Base-by-base conservation (phyloP, 2,329 filamentous ascomycete species). In the Colletotrichum tabaci region DNA sequence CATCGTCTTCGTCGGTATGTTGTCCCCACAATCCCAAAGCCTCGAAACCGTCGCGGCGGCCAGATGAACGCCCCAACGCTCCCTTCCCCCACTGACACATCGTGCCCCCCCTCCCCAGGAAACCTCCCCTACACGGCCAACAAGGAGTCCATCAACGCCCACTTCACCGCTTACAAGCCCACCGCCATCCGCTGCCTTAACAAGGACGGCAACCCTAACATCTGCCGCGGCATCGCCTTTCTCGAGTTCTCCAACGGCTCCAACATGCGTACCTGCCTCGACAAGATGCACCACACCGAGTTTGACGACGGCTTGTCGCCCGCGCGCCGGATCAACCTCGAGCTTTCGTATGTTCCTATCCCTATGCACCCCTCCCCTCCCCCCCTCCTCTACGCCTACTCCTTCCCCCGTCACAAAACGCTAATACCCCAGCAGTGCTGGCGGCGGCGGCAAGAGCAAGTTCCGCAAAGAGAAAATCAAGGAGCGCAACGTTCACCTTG, bases 81-180 rank as follows among this genome's bases (percentile, higher is more conserved):
- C 61, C 47, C 67, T 12, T 65, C 56, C 66, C 74, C 71, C 80
- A 60, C 66, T 68, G 69, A 73, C 57, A 77, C 46, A 75, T 77
- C 77, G 83, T 81, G 71, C 76, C 16, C 18, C 6, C 78, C 75
- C 79, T 79, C 44, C 74, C 77, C 23, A 73, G 94, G 96, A 80
- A 98, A 98, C 84, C 92, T 98, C 7, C 96, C 96, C 61, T 98
- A 90, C 88, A 91, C 88, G 73, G 93, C 94, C 50, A 98, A 92
- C 4, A 87, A 88, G 62, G 89, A 89, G 61, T 87, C 90, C 52
- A 88, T 98, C 73, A 84, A 84, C 68, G 86, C 89, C 69, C 95
- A 98, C 85, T 98, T 98, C 81, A 87, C 90, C 52, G 90, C 93
- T 73, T 89, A 98, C 74, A 84, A 89, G 61, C 94, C 94, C 10